Base-by-base conservation (phyloP, 1,284 basidiomycete genomes). In the Puccinia horiana region DNA sequence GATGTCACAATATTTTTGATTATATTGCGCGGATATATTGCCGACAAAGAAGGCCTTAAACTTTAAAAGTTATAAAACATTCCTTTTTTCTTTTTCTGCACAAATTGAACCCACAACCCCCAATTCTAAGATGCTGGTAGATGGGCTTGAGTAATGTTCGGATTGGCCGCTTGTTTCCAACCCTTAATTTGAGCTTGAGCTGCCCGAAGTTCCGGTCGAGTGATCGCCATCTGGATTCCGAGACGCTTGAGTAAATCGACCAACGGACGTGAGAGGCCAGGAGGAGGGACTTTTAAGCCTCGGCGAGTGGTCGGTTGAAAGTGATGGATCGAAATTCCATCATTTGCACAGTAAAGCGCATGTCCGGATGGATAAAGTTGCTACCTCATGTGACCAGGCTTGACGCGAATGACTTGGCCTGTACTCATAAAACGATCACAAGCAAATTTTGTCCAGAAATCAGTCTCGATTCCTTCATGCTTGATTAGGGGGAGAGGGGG, bases 301-400 rank as follows among this genome's bases (percentile, higher is more conserved):
- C 29, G 67, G 44, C 26, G 65, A 23, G 52, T 20, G 8, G n/a
- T 72, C 14, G 77, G 77, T 26, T 80, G 63, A 35, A 72, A 80
- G 70, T 80, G 77, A 61, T 80, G 77, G 56, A 80, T 54, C 37
- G 77, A 67, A 20, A 80, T 80, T 20, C 77, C 44, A 80, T 72
- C 77, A n/a, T 80, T 80, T 54, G 77, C 77, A 72, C 77, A 80
- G 29, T 80, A 80, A 20, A 80, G 67, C 26, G 67, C 77, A 18
- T 72, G 49, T 18, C 77, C 77, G 1, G 52, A 56, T n/a, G 77
- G 77, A 54, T 72, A 80, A 0, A 80, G 37, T 61, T 56, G 40
- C 29, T 80, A 67, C 47, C 77, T 70, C 77, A 80, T 80, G 42
- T 80, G 67, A 54, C 77, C 77, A 0, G 77, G 77, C 58, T 80